A percentile compares a stretch with the other conserved stretches of the same genome.
These are phyloP conservation scores for Candida corydali DNA, from an alignment of 805 yeast species.

Conservation along the genomic window DNA sequence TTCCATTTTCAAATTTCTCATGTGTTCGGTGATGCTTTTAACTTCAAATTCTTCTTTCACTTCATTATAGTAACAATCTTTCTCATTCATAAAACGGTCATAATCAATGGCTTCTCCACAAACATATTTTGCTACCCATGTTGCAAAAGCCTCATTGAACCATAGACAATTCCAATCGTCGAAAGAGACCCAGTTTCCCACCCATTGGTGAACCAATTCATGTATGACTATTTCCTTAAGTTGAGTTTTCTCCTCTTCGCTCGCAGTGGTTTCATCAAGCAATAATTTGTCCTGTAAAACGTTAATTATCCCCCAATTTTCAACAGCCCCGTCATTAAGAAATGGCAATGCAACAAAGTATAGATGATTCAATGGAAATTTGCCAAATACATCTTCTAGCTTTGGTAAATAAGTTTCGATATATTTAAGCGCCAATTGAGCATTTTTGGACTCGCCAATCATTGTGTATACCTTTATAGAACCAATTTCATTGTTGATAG, in stretches of 20 bases:
- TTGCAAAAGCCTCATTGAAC: slow-evolving; percentile 78
- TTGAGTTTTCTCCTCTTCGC: slow-evolving; percentile 22
- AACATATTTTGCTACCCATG: slow-evolving; percentile 48
- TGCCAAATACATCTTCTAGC: slow-evolving; percentile 41
- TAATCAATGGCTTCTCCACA: slow-evolving; percentile 22
- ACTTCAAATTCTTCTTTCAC: slow-evolving; percentile 21
- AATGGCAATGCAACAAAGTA: slow-evolving; percentile 70
- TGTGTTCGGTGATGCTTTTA: slow-evolving; percentile 25
- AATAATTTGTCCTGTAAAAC: slow-evolving; percentile 48
- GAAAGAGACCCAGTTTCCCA: slow-evolving; percentile 65
- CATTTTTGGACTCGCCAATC: slow-evolving; percentile 45
- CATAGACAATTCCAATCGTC: slow-evolving; percentile 67
- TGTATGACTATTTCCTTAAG: slow-evolving; percentile 61
- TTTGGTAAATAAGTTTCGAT: slow-evolving; percentile 46
- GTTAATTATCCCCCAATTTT: slow-evolving; percentile 69
- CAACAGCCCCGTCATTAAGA: slow-evolving; percentile 76
- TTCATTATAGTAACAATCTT: slow-evolving; percentile 26
- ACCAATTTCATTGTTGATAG: slow-evolving; percentile 16
- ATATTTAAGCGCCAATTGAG: slow-evolving; percentile 47
- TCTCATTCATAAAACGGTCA: slow-evolving; percentile 12
- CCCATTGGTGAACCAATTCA: slow-evolving; percentile 77
- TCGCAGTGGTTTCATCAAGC: slow-evolving; percentile 17
- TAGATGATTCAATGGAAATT: slow-evolving; percentile 58
- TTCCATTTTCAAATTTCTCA: slow-evolving; percentile 24
- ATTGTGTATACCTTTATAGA: slow-evolving; percentile 47